These are phyloP conservation scores for Gynostemma pentaphyllum DNA, from an alignment of 306 rosid genomes.

Conservation along the genomic window DNA sequence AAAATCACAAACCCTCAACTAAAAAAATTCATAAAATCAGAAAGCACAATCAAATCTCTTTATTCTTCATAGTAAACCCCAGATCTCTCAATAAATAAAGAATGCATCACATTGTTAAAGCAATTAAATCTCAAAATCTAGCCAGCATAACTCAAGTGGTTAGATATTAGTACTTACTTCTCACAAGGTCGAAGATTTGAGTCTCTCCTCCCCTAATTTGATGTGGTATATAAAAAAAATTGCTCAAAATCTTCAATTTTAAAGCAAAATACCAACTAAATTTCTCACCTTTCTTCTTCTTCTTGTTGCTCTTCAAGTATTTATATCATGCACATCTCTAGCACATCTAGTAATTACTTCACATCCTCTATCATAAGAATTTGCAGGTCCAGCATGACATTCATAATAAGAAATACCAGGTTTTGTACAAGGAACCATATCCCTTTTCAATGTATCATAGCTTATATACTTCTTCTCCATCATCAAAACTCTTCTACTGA, in stretches of 20 bases:
- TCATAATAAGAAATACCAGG: conserved; percentile 86
- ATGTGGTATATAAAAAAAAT: no score
- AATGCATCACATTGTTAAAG: background rate
- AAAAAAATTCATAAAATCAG: background rate
- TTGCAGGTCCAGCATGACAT: conserved; percentile 53
- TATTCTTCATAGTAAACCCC: background rate
- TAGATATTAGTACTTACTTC: no score
- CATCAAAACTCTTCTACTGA: conserved; percentile 50
- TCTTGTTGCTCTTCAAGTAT: conserved; percentile 13
- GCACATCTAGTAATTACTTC: conserved; percentile 79
- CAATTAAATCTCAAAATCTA: background rate
- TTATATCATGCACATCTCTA: conserved; percentile 38
- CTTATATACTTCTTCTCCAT: conserved; percentile 77
- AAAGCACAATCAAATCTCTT: background rate
- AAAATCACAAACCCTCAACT: background rate
- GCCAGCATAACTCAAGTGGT: no score
- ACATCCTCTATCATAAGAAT: conserved; percentile 77
- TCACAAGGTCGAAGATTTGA: no score
- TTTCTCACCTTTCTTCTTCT: background rate
- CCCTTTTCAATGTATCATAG: conserved; percentile 75
- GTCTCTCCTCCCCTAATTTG: no score
- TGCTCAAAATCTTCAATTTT: background rate
- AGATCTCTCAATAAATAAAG: conserved; percentile 1
- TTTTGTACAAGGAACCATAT: conserved; percentile 68
- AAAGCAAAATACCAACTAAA: background rate